Percentiles rank a stretch among this genome's conserved stretches.
Evolutionary conservation across 768 basidiomycete species (phyloP).

Genomic region (Trametes meyenii): DNA sequence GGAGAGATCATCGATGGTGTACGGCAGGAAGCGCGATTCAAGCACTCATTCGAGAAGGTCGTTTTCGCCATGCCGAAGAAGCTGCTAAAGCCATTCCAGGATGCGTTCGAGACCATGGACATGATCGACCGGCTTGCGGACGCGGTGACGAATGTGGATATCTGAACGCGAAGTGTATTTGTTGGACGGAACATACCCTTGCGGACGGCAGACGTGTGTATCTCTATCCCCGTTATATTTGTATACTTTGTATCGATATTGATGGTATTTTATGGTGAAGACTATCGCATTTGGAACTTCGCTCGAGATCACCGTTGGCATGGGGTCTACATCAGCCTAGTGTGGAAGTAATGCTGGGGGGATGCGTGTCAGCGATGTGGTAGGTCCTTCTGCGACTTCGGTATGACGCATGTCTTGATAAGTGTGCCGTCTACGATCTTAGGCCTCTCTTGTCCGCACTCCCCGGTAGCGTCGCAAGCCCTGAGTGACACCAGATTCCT

Average conservation of each 20-base stretch:
- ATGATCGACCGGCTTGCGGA: conserved; percentile 39
- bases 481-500: too few relatives aligned
- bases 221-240: conserved; percentile 5
- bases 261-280: neutral
- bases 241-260: neutral
- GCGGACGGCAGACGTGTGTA: conserved; percentile 6
- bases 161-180: conserved; percentile 10
- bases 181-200: conserved; percentile 6
- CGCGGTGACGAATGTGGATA: neutral
- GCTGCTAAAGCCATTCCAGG: conserved; percentile 40
- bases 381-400: too few relatives aligned
- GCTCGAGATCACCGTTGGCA: too few relatives aligned
- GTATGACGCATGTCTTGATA: too few relatives aligned
- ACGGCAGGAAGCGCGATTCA: conserved; percentile 38
- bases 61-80: conserved; percentile 48
- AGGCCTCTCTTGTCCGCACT: too few relatives aligned
- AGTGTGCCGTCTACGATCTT: too few relatives aligned
- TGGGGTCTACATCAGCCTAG: too few relatives aligned
- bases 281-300: too few relatives aligned
- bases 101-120: conserved; percentile 43
- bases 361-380: too few relatives aligned
- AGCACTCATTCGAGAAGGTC: conserved; percentile 44
- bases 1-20: conserved; percentile 30
- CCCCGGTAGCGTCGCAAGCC: too few relatives aligned
- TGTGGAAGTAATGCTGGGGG: too few relatives aligned